Conservation (phyloP, 495 filamentous ascomycete genomes). For the Penicillium pancosmium region DNA sequence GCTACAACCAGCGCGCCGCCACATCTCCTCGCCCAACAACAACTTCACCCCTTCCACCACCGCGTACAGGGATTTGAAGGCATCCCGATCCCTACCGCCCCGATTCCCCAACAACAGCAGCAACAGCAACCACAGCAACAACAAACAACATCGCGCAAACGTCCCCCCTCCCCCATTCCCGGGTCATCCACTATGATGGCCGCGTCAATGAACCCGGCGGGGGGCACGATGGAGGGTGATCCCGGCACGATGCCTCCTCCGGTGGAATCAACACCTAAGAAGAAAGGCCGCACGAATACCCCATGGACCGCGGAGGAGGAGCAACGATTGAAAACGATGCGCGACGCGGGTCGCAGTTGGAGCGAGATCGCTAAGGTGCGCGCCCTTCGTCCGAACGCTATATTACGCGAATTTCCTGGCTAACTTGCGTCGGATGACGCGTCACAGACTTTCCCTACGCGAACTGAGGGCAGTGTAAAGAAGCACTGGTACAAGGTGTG, state of each 20-base stretch:
- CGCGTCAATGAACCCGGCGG: slow-evolving; percentile 28
- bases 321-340: slow-evolving; percentile 87
- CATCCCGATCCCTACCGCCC: slow-evolving; percentile 43
- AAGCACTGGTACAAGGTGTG: slow-evolving; percentile 99
- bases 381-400: neutral
- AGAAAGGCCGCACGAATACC: slow-evolving; percentile 95
- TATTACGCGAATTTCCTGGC: neutral
- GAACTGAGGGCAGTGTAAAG: slow-evolving; percentile 97
- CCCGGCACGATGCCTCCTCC: slow-evolving; percentile 31
- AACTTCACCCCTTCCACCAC: slow-evolving; percentile 45
- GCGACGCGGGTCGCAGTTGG: slow-evolving; percentile 92
- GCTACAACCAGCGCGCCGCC: slow-evolving; percentile 40
- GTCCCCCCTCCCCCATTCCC: slow-evolving; percentile 42
- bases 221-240: slow-evolving; percentile 36
- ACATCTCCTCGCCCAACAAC: slow-evolving; percentile 47
- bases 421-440: slow-evolving; percentile 27
- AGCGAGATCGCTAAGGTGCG: slow-evolving; percentile 94
- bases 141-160: slow-evolving; percentile 48
- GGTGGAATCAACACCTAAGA: slow-evolving; percentile 62
- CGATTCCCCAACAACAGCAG: slow-evolving; percentile 35
- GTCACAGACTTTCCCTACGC: slow-evolving; percentile 79
- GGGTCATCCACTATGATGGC: slow-evolving; percentile 41
- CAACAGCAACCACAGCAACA: slow-evolving; percentile 30
- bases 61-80: slow-evolving; percentile 43
- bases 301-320: slow-evolving; percentile 97